phyloP scores from a whole-genome alignment of 1,139 yeast genomes.

The Candida sp. region DNA sequence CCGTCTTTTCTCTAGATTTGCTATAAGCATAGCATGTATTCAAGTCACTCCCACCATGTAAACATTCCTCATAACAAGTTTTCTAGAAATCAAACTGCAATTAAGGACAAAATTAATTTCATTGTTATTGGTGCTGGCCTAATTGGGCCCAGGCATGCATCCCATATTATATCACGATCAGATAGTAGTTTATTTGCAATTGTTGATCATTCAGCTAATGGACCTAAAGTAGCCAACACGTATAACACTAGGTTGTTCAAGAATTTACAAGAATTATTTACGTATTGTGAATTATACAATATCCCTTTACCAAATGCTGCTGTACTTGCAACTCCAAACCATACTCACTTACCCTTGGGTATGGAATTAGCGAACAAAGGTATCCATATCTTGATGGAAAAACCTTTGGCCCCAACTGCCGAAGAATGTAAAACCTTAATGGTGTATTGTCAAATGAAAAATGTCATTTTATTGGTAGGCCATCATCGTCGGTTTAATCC shows the following conservation, averaged over 20 bases:
- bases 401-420: constrained; percentile 31
- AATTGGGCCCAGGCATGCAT: constrained; percentile 43
- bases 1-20: not conserved
- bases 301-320: constrained; percentile 31
- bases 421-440: constrained; percentile 30
- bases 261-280: constrained; percentile 25
- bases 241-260: constrained; percentile 26
- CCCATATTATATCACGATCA: constrained; percentile 22
- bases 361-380: constrained; percentile 31
- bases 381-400: constrained; percentile 34
- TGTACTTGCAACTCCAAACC: constrained; percentile 39
- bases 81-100: not conserved
- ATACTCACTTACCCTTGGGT: constrained; percentile 32
- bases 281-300: constrained; percentile 21
- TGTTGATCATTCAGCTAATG: constrained; percentile 38
- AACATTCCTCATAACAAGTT: constrained; percentile 1
- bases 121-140: constrained; percentile 31
- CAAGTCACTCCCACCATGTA: not conserved
- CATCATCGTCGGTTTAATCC: constrained; percentile 42
- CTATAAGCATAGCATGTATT: not conserved
- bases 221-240: constrained; percentile 30
- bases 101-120: constrained; percentile 2
- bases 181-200: constrained; percentile 32
- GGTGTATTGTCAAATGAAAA: constrained; percentile 15
- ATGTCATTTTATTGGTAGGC: constrained; percentile 32